phyloP scores from a whole-genome alignment of 495 filamentous ascomycete species.

The Penicillium parvum region DNA sequence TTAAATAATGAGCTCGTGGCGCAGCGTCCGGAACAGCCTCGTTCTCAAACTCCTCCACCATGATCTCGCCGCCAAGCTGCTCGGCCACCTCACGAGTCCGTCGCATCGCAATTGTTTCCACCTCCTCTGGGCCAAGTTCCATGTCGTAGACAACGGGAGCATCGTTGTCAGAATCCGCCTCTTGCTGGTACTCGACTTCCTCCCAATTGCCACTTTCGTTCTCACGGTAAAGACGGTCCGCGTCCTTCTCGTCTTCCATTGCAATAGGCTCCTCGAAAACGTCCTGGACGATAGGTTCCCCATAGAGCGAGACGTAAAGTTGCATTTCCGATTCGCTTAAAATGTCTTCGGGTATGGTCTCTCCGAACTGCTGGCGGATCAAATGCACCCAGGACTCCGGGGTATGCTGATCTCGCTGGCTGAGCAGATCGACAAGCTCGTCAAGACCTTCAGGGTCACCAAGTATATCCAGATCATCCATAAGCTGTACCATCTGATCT shows the following conservation, averaged over 20 bases:
- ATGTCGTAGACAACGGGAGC: constrained; percentile 38
- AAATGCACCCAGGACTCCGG: constrained; percentile 62
- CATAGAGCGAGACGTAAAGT: constrained; percentile 79
- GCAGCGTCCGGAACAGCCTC: constrained; percentile 46
- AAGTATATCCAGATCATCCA: constrained; percentile 34
- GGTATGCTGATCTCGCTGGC: constrained; percentile 33
- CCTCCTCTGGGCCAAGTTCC: constrained; percentile 26
- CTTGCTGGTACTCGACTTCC: constrained; percentile 50
- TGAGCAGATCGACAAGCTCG: constrained; percentile 22
- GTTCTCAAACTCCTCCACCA: constrained; percentile 43
- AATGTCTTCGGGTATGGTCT: constrained; percentile 69
- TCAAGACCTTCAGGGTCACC: constrained; percentile 22
- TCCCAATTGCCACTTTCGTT: constrained; percentile 56
- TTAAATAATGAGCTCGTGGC: constrained; percentile 58
- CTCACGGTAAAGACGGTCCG: constrained; percentile 50
- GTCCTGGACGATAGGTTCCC: constrained; percentile 52
- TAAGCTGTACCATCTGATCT: constrained; percentile 28
- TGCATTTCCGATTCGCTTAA: constrained; percentile 64
- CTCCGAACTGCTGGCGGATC: constrained; percentile 70
- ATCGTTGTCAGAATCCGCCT: constrained; percentile 19
- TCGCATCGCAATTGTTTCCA: constrained; percentile 32
- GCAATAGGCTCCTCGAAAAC: constrained; percentile 24
- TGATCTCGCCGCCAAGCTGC: constrained; percentile 44
- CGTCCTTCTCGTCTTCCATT: constrained; percentile 31
- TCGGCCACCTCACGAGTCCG: constrained; percentile 44